phyloP scores from a whole-genome alignment of 2,329 filamentous ascomycete genomes.

The Trichothecium sympodiale region DNA sequence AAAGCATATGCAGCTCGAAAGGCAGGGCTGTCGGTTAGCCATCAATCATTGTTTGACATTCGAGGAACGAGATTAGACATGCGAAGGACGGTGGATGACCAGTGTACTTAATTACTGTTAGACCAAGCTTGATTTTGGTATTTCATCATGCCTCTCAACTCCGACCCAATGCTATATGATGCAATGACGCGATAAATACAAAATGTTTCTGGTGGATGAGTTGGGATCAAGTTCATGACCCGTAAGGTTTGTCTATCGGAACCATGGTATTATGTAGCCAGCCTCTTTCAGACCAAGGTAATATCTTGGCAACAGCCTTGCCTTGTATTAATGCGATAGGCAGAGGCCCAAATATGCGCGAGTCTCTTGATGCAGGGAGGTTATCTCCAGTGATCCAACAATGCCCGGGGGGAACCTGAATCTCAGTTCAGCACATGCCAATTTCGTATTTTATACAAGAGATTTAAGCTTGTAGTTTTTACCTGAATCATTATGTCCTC shows the following conservation, averaged over 20 bases:
- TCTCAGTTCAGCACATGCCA: neutral
- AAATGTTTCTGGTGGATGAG: too few relatives aligned
- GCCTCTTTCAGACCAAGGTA: conserved; percentile 38
- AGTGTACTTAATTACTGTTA: conserved; percentile 6
- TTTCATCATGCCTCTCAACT: neutral
- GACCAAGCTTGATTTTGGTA: conserved; percentile 5
- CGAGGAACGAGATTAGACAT: neutral
- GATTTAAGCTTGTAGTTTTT: too few relatives aligned
- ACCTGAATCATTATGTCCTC: conserved; percentile 56
- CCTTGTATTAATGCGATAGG: conserved; percentile 76
- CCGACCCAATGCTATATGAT: neutral
- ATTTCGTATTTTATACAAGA: too few relatives aligned
- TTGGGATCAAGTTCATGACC: too few relatives aligned
- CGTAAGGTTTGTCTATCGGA: conserved; percentile 15
- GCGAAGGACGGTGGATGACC: neutral
- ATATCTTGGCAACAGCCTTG: conserved; percentile 61
- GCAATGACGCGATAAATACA: too few relatives aligned
- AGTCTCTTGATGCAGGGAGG: conserved; percentile 72
- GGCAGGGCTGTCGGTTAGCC: conserved; percentile 2
- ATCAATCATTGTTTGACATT: too few relatives aligned
- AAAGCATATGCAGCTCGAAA: conserved; percentile 19
- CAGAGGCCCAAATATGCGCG: conserved; percentile 73
- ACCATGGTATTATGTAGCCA: conserved; percentile 37
- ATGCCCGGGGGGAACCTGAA: conserved; percentile 80
- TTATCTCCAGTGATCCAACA: conserved; percentile 91